phyloP scores from a whole-genome alignment of 345 rosid genomes.

The Chamaenerion angustifolium region DNA sequence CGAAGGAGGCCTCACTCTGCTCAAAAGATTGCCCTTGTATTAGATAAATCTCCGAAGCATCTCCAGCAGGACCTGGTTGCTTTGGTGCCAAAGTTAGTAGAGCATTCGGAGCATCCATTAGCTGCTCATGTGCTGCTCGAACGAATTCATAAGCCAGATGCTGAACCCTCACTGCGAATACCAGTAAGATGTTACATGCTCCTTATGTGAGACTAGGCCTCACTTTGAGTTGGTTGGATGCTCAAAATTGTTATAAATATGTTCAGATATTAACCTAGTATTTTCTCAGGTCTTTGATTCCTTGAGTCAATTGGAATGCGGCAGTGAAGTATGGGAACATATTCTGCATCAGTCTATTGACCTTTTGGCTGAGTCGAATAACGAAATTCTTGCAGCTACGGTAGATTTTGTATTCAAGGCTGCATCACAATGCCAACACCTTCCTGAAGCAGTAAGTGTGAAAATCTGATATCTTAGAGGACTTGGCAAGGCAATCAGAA shows the following conservation, averaged over 20 bases:
- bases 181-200: slow-evolving; percentile 50
- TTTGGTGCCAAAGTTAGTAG: slow-evolving; percentile 95
- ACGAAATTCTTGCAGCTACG: slow-evolving; percentile 65
- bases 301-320: slow-evolving; percentile 78
- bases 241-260: not conserved
- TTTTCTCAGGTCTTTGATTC: slow-evolving; percentile 71
- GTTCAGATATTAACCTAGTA: not conserved
- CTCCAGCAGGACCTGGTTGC: slow-evolving; percentile 80
- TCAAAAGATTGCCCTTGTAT: slow-evolving; percentile 79
- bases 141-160: slow-evolving; percentile 77
- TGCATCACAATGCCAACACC: slow-evolving; percentile 79
- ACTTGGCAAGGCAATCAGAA: no score
- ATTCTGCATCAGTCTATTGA: slow-evolving; percentile 58
- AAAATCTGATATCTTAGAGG: no score
- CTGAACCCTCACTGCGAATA: slow-evolving; percentile 60
- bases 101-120: slow-evolving; percentile 82
- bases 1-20: slow-evolving; percentile 90
- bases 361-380: slow-evolving; percentile 56
- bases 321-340: slow-evolving; percentile 73
- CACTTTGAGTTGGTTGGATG: not conserved
- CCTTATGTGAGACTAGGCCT: not conserved
- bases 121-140: slow-evolving; percentile 88
- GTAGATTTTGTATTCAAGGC: slow-evolving; percentile 79
- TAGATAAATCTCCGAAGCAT: slow-evolving; percentile 93
- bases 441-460: slow-evolving; percentile 72